These are phyloP conservation scores for Colletotrichum graminicola DNA, from an alignment of 2,329 filamentous ascomycete species.

Conservation along the genomic window DNA sequence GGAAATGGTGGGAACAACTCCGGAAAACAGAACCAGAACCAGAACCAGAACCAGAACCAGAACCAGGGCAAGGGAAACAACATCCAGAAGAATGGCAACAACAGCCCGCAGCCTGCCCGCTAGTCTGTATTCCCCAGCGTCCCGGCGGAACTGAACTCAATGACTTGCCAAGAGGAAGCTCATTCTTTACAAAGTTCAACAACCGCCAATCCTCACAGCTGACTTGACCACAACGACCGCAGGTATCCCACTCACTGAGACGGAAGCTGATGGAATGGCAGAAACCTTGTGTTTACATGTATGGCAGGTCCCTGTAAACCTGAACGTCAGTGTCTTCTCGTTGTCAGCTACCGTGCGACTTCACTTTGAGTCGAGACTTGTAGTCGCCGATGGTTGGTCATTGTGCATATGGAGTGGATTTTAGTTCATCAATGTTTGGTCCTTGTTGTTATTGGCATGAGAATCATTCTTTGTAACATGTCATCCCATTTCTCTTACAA, in stretches of 20 bases:
- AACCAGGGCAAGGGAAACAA: slow-evolving; percentile 13
- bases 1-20: background rate
- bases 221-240: background rate
- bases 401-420: slow-evolving; percentile 8
- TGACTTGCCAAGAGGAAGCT: background rate
- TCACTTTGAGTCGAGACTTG: background rate
- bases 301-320: slow-evolving; percentile 11
- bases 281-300: slow-evolving; percentile 14
- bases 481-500: slow-evolving; percentile 20
- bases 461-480: slow-evolving; percentile 32
- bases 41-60: background rate
- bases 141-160: slow-evolving; percentile 15
- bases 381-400: background rate
- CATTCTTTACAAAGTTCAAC: background rate
- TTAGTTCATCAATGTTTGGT: slow-evolving; percentile 3
- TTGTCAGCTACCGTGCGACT: background rate
- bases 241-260: background rate
- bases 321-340: background rate
- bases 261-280: slow-evolving; percentile 9
- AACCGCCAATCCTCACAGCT: background rate
- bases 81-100: slow-evolving; percentile 8
- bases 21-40: slow-evolving; percentile 14
- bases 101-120: slow-evolving; percentile 23
- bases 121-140: slow-evolving; percentile 13
- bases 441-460: slow-evolving; percentile 17